phyloP scores from a whole-genome alignment of 164 flowering plant genomes.

The Tetrastigma voinierianum region DNA sequence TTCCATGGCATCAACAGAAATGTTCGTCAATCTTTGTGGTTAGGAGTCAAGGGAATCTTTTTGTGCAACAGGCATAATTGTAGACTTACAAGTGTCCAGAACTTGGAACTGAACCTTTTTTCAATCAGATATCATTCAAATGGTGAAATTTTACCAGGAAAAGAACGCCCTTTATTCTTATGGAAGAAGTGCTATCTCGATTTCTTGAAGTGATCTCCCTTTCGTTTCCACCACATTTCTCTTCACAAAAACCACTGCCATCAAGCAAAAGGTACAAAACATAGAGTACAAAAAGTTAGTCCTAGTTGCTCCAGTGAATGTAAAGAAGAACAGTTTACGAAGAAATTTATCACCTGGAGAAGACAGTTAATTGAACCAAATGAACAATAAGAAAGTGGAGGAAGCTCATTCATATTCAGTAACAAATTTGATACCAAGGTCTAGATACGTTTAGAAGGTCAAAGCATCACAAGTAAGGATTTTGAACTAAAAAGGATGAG shows the following conservation, averaged over 20 bases:
- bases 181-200: conserved; percentile 90
- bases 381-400: background rate
- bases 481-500: background rate
- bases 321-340: conserved; percentile 88
- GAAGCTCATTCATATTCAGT: background rate
- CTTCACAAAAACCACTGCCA: conserved; percentile 78
- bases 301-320: conserved; percentile 81
- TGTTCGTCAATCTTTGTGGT: no score
- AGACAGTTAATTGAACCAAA: background rate
- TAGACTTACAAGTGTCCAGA: no score
- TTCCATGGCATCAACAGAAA: no score
- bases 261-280: conserved; percentile 64
- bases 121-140: background rate
- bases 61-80: no score
- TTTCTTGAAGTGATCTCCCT: conserved; percentile 95
- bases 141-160: background rate
- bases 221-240: conserved; percentile 89
- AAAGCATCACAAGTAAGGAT: background rate
- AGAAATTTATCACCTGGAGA: conserved; percentile 84
- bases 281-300: conserved; percentile 62
- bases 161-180: conserved; percentile 22
- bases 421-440: no score
- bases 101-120: background rate
- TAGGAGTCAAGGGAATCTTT: no score
- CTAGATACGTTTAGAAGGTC: no score